A percentile compares a stretch with the other conserved stretches of the same genome.
Conservation (phyloP, 202 grass and related monocot genomes). For the Elaeis oleifera region DNA sequence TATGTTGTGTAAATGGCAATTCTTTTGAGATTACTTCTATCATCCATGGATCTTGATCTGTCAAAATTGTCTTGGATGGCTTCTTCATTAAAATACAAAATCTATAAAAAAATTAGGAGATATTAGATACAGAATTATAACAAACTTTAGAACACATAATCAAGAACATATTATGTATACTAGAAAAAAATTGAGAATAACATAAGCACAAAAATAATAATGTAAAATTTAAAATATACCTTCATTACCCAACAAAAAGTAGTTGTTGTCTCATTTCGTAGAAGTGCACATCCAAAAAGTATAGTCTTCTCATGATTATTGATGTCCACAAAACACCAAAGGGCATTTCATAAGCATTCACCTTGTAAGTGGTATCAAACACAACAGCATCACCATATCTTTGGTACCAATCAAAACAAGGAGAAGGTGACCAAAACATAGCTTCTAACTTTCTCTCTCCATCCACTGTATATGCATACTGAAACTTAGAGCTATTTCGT, state of each 20-base stretch:
- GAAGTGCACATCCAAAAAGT: constrained; percentile 22
- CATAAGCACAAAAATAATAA: too few relatives aligned
- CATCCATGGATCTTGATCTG: constrained; percentile 15
- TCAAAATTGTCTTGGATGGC: constrained; percentile 14
- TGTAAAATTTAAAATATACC: too few relatives aligned
- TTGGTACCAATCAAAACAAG: neutral
- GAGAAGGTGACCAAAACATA: too few relatives aligned
- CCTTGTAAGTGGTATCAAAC: constrained; percentile 15
- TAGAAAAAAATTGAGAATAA: too few relatives aligned
- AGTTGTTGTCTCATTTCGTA: constrained; percentile 13
- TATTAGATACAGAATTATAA: neutral
- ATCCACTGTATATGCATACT: too few relatives aligned
- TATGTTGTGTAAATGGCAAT: constrained; percentile 17
- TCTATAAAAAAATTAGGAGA: constrained; percentile 1
- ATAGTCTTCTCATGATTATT: constrained; percentile 29
- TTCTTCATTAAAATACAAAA: constrained; percentile 21
- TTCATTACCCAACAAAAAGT: neutral
- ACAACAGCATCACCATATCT: constrained; percentile 17
- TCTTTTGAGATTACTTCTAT: constrained; percentile 10
- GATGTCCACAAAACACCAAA: constrained; percentile 19
- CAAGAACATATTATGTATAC: too few relatives aligned
- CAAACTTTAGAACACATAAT: too few relatives aligned
- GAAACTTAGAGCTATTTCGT: too few relatives aligned
- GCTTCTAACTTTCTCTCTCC: too few relatives aligned
- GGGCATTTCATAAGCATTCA: constrained; percentile 23